These are phyloP conservation scores for Diaporthe caulivora DNA, from an alignment of 2,329 filamentous ascomycete genomes.

Conservation along the genomic window DNA sequence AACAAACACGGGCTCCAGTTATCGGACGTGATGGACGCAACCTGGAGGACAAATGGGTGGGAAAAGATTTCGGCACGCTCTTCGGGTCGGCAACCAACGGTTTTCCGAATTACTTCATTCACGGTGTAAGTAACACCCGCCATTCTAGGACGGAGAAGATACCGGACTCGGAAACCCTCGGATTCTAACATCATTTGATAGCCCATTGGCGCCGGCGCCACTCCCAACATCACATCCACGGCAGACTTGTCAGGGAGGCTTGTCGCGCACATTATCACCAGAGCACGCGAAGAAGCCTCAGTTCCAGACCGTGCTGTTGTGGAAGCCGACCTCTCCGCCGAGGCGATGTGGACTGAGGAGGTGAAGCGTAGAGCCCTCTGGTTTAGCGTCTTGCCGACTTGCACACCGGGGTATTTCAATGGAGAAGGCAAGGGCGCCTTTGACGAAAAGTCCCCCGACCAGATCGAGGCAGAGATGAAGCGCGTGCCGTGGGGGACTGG, in stretches of 20 bases:
- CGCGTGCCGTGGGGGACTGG: conserved; percentile 1
- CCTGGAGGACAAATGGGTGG: conserved; percentile 1
- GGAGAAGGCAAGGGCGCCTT: background rate
- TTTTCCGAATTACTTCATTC: background rate
- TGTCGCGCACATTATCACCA: conserved; percentile 1
- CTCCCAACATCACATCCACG: background rate
- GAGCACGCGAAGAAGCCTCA: background rate
- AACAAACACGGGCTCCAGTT: conserved; percentile 1
- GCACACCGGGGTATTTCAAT: background rate
- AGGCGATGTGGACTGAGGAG: background rate
- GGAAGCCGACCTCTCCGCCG: background rate
- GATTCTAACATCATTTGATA: background rate
- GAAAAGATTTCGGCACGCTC: background rate
- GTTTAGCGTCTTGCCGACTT: conserved; percentile 4
- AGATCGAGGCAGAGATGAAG: background rate
- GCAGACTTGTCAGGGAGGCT: background rate
- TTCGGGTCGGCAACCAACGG: background rate
- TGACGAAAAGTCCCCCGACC: background rate
- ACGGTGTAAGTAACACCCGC: background rate
- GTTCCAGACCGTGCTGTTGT: background rate
- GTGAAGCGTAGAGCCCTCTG: background rate
- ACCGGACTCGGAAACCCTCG: background rate
- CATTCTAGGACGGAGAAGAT: too few species aligned
- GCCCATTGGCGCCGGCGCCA: background rate
- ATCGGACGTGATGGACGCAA: background rate